Percentiles rank a stretch among this genome's conserved stretches.
phyloP scores from a whole-genome alignment of 495 filamentous ascomycete genomes.

The Aspergillus funiculosus region DNA sequence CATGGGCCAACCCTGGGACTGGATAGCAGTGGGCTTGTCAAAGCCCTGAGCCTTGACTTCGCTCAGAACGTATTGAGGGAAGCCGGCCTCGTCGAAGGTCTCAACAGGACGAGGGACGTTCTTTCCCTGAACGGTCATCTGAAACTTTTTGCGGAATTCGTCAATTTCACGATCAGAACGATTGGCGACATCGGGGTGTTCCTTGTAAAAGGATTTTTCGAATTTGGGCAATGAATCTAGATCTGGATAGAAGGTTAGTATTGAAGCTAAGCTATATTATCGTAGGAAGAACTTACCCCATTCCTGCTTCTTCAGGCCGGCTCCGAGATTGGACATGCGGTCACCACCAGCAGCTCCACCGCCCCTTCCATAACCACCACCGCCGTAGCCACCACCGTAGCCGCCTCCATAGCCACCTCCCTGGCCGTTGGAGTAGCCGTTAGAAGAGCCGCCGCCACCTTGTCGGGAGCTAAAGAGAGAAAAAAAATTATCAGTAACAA shows the following conservation, averaged over 20 bases:
- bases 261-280: background rate
- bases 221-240: slow-evolving; percentile 80
- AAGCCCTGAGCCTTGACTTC: slow-evolving; percentile 99
- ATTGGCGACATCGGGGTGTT: slow-evolving; percentile 67
- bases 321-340: slow-evolving; percentile 87
- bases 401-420: slow-evolving; percentile 34
- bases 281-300: slow-evolving; percentile 61
- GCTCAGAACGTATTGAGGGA: slow-evolving; percentile 92
- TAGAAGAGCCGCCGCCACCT: slow-evolving; percentile 46
- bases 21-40: slow-evolving; percentile 84
- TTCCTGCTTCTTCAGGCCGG: slow-evolving; percentile 73
- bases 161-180: slow-evolving; percentile 77
- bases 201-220: slow-evolving; percentile 99
- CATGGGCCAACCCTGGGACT: slow-evolving; percentile 99
- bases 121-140: slow-evolving; percentile 70
- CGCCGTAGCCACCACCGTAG: slow-evolving; percentile 45
- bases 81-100: slow-evolving; percentile 95
- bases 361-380: slow-evolving; percentile 42
- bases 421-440: slow-evolving; percentile 41
- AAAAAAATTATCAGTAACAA: slow-evolving; percentile 5
- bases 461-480: slow-evolving; percentile 34
- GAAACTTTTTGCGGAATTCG: slow-evolving; percentile 72
- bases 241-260: slow-evolving; percentile 52
- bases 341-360: slow-evolving; percentile 68
- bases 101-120: slow-evolving; percentile 88